These are phyloP conservation scores for Xylariaceae sp. DNA, from an alignment of 2,329 filamentous ascomycete species.

Conservation along the genomic window DNA sequence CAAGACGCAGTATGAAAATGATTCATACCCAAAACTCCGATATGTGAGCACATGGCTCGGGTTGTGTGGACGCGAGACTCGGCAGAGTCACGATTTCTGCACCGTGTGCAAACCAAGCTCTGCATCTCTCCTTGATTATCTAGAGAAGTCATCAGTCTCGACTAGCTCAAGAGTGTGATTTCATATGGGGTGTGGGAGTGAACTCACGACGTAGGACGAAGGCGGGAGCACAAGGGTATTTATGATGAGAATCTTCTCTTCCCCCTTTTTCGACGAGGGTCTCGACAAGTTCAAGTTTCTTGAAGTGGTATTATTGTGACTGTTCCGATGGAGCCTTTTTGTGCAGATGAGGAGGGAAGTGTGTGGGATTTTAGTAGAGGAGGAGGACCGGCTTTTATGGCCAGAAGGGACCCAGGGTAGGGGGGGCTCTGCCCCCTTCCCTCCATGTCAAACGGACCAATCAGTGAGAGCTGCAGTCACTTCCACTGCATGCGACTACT, in stretches of 20 bases:
- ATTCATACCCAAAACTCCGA: conserved; percentile 4
- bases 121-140: conserved; percentile 5
- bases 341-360: conserved; percentile 18
- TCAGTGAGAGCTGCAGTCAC: conserved; percentile 18
- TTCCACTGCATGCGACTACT: conserved; percentile 19
- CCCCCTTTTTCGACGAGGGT: conserved; percentile 14
- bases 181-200: conserved; percentile 2
- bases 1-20: conserved; percentile 1
- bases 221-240: conserved; percentile 13
- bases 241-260: conserved; percentile 10
- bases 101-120: conserved; percentile 1
- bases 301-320: conserved; percentile 12
- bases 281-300: conserved; percentile 13
- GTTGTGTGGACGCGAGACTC: conserved; percentile 1
- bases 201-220: conserved; percentile 18
- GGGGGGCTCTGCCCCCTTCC: conserved; percentile 13
- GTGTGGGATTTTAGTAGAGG: conserved; percentile 21
- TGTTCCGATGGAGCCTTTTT: conserved; percentile 17
- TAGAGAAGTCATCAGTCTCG: conserved; percentile 12
- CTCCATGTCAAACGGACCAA: conserved; percentile 22
- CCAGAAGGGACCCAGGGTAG: conserved; percentile 24
- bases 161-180: not conserved
- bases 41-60: not conserved
- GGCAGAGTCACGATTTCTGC: conserved; percentile 5
- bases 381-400: conserved; percentile 28